Conservation (phyloP, 495 filamentous ascomycete genomes). For the Endocarpon pusillum region DNA sequence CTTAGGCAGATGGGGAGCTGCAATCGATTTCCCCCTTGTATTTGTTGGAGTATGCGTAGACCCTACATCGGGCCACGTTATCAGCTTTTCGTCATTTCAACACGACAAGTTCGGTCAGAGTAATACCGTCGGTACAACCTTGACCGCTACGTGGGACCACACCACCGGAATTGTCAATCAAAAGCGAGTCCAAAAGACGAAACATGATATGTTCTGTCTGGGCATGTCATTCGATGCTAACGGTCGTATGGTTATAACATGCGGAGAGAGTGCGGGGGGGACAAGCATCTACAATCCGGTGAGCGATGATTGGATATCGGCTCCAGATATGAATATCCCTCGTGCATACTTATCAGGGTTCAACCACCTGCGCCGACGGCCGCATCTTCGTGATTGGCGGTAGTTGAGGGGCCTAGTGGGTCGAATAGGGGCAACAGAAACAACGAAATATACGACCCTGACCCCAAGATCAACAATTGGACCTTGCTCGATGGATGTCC, state of each 20-base stretch:
- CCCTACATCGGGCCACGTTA: conserved; percentile 19
- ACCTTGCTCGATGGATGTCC: no score
- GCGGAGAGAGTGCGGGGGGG: conserved; percentile 25
- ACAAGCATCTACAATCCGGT: conserved; percentile 30
- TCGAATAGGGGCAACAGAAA: conserved; percentile 30
- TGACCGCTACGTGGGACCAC: conserved; percentile 26
- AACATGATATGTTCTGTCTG: conserved; percentile 48
- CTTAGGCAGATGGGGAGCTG: conserved; percentile 28
- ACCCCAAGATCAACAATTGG: conserved; percentile 21
- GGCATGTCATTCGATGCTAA: conserved; percentile 33
- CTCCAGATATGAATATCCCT: conserved; percentile 24
- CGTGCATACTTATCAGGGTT: conserved; percentile 44
- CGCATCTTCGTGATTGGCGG: conserved; percentile 44
- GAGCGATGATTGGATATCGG: conserved; percentile 17
- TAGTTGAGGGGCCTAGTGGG: conserved; percentile 37
- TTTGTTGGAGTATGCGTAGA: conserved; percentile 24
- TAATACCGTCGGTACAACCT: conserved; percentile 20
- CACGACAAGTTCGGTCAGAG: conserved; percentile 17
- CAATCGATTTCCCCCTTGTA: conserved; percentile 34
- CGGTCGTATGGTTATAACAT: conserved; percentile 35
- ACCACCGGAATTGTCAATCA: conserved; percentile 17
- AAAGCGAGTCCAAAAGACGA: conserved; percentile 24
- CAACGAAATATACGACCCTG: conserved; percentile 38
- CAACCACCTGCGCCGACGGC: conserved; percentile 34
- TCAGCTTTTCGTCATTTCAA: conserved; percentile 27